Percentiles rank a stretch among this genome's conserved stretches.
Conservation (phyloP, 2,329 filamentous ascomycete species). For the Lasiodiplodia citricola region DNA sequence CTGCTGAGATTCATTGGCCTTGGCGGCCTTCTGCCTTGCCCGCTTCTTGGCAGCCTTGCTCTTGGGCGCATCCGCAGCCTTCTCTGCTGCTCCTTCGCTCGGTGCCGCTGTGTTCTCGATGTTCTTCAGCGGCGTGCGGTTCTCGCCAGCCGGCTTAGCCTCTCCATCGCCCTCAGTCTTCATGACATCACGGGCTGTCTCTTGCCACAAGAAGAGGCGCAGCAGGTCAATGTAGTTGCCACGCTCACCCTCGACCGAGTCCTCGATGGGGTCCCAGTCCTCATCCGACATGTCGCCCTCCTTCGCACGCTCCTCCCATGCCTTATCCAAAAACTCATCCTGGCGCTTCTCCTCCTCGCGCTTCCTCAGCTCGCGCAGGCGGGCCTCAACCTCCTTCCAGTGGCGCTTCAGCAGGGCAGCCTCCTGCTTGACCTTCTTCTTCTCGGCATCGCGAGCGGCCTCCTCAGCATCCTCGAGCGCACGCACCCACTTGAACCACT, state of each 20-base stretch:
- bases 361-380: constrained; percentile 45
- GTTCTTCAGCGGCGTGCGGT: constrained; percentile 31
- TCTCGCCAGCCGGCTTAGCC: constrained; percentile 31
- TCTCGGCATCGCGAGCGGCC: constrained; percentile 52
- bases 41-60: constrained; percentile 42
- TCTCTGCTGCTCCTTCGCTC: not conserved
- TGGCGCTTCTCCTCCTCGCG: constrained; percentile 52
- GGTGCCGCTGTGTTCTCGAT: not conserved
- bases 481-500: constrained; percentile 57
- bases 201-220: constrained; percentile 53
- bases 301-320: constrained; percentile 48
- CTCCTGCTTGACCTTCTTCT: constrained; percentile 56
- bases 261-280: constrained; percentile 57
- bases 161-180: constrained; percentile 5
- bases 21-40: constrained; percentile 37
- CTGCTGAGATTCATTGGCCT: constrained; percentile 31
- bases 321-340: constrained; percentile 52
- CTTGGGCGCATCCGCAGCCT: not conserved
- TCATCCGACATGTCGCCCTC: constrained; percentile 46
- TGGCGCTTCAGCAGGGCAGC: constrained; percentile 55
- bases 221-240: constrained; percentile 53
- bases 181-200: constrained; percentile 14
- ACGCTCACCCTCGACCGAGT: constrained; percentile 53
- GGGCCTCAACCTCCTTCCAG: constrained; percentile 51
- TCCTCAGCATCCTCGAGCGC: constrained; percentile 54